A percentile compares a stretch with the other conserved stretches of the same genome.
Conservation (phyloP, 768 basidiomycete species). For the Panus rudis region DNA sequence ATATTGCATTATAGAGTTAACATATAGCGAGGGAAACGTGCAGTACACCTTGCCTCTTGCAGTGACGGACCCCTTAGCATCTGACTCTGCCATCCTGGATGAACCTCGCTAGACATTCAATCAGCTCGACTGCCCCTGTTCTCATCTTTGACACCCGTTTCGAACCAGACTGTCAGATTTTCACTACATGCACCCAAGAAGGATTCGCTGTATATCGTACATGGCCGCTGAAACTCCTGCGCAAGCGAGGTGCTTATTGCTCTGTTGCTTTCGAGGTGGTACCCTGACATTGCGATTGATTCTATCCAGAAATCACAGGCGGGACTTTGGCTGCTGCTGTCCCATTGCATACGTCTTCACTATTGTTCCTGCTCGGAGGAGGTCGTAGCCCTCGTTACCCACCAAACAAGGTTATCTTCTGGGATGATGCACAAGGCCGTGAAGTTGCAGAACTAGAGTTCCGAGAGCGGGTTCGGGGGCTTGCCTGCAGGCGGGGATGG, state of each 20-base stretch:
- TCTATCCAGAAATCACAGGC: slow-evolving; percentile 56
- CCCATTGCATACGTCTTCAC: slow-evolving; percentile 74
- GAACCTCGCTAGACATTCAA: slow-evolving; percentile 83
- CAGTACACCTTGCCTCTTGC: too few relatives aligned
- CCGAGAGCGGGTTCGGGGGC: slow-evolving; percentile 71
- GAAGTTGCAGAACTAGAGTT: slow-evolving; percentile 90
- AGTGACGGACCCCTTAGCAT: too few relatives aligned
- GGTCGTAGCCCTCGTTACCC: slow-evolving; percentile 85
- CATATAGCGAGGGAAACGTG: too few relatives aligned
- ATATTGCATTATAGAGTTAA: too few relatives aligned
- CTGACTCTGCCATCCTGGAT: slow-evolving; percentile 37
- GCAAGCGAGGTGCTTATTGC: slow-evolving; percentile 67
- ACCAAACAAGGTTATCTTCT: slow-evolving; percentile 86
- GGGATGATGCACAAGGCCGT: slow-evolving; percentile 72
- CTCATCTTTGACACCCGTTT: slow-evolving; percentile 74
- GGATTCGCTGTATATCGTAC: slow-evolving; percentile 81
- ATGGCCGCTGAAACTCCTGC: slow-evolving; percentile 68
- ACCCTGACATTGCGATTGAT: slow-evolving; percentile 6
- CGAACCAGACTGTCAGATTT: slow-evolving; percentile 74
- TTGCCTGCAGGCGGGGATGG: slow-evolving; percentile 79
- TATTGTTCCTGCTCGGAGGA: slow-evolving; percentile 83
- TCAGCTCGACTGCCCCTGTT: slow-evolving; percentile 68
- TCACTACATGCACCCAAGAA: slow-evolving; percentile 70
- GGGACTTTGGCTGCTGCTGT: slow-evolving; percentile 74
- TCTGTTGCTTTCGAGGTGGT: slow-evolving; percentile 10